Conservation (phyloP, 2,329 filamentous ascomycete genomes). For the Ophiostoma perfectum region DNA sequence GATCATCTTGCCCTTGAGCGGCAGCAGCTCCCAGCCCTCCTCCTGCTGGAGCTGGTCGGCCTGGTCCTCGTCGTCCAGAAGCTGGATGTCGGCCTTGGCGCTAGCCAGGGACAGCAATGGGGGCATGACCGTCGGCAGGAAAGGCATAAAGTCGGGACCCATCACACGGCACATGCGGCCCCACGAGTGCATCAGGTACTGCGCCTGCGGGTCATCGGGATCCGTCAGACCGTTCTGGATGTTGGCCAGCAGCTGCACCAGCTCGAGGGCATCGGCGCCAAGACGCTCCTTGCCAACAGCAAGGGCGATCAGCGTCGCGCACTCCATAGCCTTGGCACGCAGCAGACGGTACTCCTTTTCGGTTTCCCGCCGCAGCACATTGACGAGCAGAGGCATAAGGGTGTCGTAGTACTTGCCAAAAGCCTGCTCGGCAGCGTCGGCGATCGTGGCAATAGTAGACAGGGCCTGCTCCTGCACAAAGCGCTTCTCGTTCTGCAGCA, state of each 20-base stretch:
- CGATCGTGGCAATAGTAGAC: constrained; percentile 96
- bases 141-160: constrained; percentile 83
- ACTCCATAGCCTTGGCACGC: constrained; percentile 98
- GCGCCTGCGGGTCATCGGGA: constrained; percentile 88
- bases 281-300: constrained; percentile 93
- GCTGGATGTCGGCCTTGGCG: constrained; percentile 94
- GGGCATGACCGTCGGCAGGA: constrained; percentile 88
- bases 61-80: constrained; percentile 91
- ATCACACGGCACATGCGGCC: constrained; percentile 96
- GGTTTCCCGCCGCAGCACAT: constrained; percentile 80
- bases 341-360: constrained; percentile 89
- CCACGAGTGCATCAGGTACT: constrained; percentile 98
- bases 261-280: constrained; percentile 75
- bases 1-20: constrained; percentile 95
- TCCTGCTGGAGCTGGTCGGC: constrained; percentile 89
- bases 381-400: constrained; percentile 90
- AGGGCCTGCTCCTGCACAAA: constrained; percentile 97
- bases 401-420: constrained; percentile 95
- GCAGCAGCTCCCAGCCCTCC: constrained; percentile 95
- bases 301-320: constrained; percentile 88
- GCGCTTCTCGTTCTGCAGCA: constrained; percentile 85
- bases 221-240: constrained; percentile 87
- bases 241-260: constrained; percentile 80
- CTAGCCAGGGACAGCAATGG: constrained; percentile 85
- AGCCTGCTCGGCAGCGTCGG: constrained; percentile 92